Percentiles rank a stretch among this genome's conserved stretches.
These are phyloP conservation scores for Chrysoporthe cubensis DNA, from an alignment of 2,329 filamentous ascomycete genomes.

Conservation along the genomic window DNA sequence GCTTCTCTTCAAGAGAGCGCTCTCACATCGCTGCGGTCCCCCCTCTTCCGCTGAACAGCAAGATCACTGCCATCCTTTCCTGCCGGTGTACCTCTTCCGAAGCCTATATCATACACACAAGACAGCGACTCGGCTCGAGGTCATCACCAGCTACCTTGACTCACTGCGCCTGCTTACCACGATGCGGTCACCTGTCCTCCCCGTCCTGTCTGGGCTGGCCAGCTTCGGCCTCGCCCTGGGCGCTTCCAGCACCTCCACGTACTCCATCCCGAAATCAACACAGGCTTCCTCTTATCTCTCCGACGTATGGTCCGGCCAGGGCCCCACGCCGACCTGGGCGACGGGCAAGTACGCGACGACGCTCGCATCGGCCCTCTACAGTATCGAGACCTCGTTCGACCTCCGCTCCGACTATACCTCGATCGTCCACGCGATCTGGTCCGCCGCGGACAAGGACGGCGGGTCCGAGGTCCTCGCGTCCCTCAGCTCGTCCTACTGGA, in stretches of 20 bases:
- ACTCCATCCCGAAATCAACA: constrained; percentile 22
- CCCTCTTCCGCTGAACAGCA: too few species aligned
- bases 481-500: constrained; percentile 24
- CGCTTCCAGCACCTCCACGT: constrained; percentile 4
- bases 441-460: constrained; percentile 26
- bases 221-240: constrained; percentile 19
- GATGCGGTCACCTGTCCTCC: neutral
- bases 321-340: constrained; percentile 29
- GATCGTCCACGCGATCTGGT: constrained; percentile 30
- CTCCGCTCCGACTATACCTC: constrained; percentile 29
- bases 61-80: neutral
- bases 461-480: constrained; percentile 25
- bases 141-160: neutral
- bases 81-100: neutral
- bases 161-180: neutral
- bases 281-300: constrained; percentile 19
- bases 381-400: constrained; percentile 30
- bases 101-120: neutral
- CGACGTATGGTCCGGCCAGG: constrained; percentile 7
- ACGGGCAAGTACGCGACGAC: constrained; percentile 30
- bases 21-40: neutral
- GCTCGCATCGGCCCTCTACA: constrained; percentile 30
- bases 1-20: neutral
- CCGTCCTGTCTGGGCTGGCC: constrained; percentile 17
- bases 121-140: neutral